Base-by-base conservation (phyloP, 306 rosid species). In the Cajanus cajan region DNA sequence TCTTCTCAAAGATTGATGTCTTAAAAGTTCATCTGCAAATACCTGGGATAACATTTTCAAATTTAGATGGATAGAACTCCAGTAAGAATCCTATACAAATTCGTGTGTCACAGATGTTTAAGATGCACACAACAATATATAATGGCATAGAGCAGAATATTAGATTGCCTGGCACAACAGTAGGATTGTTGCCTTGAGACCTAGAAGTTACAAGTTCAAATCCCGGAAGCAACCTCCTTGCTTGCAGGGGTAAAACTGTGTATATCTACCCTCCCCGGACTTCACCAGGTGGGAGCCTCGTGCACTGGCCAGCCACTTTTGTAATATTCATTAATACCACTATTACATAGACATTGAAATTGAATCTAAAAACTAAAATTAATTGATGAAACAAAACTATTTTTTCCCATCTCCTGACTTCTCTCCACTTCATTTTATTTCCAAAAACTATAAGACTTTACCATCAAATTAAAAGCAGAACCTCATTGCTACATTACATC, bases 21-120 rank as follows among this genome's bases (percentile, higher is more conserved):
- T 82, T 79, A 86, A 72, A 85, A 90, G 86, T 78, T 92, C 97
- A 77, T 92, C 97, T 21, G 92, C 97, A 80, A 92, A 89, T 47
- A 85, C 97, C 98, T 94, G 78, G 37, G 64, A 83, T 81, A 69
- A 83, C 15, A 52, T 15, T 19, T 63, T 84, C 55, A 80, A 41
- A 51, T 72, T 84, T 86, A 85, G 90, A 80, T 45, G 22, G 73
- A 68, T 8, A 82, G 1, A 22, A 36, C 44, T 57, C 68, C 55
- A 83, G 43, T 57, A 37, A 80, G 74, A 68, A 68, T 68, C 55
- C 7, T 34, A 78, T 11, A 62, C 31, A 79, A 66, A 39, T 36
- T 74, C 59, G 19, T 28, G 51, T 4, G 12, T 6, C 25, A 70
- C 8, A 7, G n/a, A 58, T 18, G 34, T 62, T 48, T 51, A 33